Percentiles rank a stretch among this genome's conserved stretches.
phyloP scores from a whole-genome alignment of 2,329 filamentous ascomycete genomes.

The Diaporthe sp. region DNA sequence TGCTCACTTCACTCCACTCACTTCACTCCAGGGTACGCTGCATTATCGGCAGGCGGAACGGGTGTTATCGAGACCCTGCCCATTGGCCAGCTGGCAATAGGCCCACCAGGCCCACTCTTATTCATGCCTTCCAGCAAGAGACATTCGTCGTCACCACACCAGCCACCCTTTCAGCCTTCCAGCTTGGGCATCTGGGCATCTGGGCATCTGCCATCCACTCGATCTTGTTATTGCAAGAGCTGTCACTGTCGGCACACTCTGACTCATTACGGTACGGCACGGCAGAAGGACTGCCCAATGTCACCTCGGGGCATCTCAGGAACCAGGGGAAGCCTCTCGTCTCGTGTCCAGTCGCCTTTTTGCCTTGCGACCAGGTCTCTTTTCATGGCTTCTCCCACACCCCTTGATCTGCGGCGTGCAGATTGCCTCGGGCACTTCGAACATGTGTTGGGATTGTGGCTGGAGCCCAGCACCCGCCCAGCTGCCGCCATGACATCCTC shows the following conservation, averaged over 20 bases:
- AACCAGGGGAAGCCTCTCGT: neutral
- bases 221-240: neutral
- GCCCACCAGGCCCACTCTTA: conserved; percentile 3
- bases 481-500: neutral
- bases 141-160: conserved; percentile 10
- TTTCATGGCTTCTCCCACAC: neutral
- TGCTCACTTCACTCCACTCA: too few relatives aligned
- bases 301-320: neutral
- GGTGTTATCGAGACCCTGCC: conserved; percentile 8
- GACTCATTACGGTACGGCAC: neutral
- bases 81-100: conserved; percentile 12
- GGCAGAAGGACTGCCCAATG: neutral
- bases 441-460: neutral
- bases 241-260: neutral
- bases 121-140: conserved; percentile 17
- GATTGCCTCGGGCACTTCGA: neutral
- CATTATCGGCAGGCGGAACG: conserved; percentile 5
- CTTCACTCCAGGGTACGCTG: neutral
- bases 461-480: neutral
- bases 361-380: neutral
- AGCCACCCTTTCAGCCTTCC: conserved; percentile 11
- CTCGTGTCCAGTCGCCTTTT: neutral
- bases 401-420: neutral
- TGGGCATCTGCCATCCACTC: conserved; percentile 2
- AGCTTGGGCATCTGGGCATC: neutral